Base-by-base conservation (phyloP, 306 rosid species). In the Quercus robur region DNA sequence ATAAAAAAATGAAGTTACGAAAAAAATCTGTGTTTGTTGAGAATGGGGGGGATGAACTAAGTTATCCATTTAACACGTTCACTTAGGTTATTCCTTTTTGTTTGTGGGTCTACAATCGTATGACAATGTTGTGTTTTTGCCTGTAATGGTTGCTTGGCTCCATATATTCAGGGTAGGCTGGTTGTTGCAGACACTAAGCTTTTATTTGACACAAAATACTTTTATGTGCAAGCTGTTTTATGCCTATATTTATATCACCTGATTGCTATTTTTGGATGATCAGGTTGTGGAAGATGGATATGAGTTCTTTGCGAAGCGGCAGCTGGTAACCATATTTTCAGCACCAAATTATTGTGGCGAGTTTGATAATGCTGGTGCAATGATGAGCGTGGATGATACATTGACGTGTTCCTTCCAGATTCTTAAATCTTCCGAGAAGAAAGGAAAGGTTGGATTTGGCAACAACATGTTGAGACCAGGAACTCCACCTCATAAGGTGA, bases 341-440 rank as follows among this genome's bases (percentile, higher is more conserved):
- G 89, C 89, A 23, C 89, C 89, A 46, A 86, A 86, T 70, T 86
- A 86, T 76, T 86, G 89, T 70, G 87, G 89, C 2, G 89, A 83
- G 81, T 86, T 86, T 3, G 89, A 86, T 81, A 88, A 88, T 76
- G 91, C 89, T 64, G 91, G 91, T 83, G 91, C 91, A 20, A 88
- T 85, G 89, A 88, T 88, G 91, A 88, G 91, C 57, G 91, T 88
- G 77, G 91, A 88, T 81, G 91, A 88, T 82, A 72, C 89, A 12
- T 81, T 88, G 87, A 88, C 91, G 4, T 88, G 91, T 63, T 88
- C 91, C 28, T 88, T 88, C 85, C 91, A 88, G 83, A 88, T 88
- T 63, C 85, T 88, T 46, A 88, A 85, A 81, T 79, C 91, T 63
- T 83, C 87, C 18, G 91, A 88, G 68, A 88, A 88, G 83, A 88